phyloP scores from a whole-genome alignment of 768 basidiomycete species.

The Podaxis mareebaensis region DNA sequence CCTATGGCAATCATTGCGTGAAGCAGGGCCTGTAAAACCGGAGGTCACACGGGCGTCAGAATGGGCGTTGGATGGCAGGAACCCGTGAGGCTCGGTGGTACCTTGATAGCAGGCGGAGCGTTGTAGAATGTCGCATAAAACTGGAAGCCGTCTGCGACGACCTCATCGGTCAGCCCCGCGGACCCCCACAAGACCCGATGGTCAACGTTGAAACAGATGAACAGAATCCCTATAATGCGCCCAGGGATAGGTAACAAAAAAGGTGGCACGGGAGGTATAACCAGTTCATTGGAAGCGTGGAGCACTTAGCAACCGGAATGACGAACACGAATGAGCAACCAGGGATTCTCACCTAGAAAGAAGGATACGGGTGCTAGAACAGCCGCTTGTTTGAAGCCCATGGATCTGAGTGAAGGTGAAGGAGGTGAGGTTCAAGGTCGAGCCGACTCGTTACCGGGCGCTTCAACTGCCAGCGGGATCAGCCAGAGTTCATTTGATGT shows the following conservation, averaged over 20 bases:
- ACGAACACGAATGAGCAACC: conserved; percentile 3
- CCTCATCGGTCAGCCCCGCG: conserved; percentile 55
- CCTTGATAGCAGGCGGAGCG: conserved; percentile 93
- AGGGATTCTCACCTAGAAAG: conserved; percentile 67
- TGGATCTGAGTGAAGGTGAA: conserved; percentile 29
- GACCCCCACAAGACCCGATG: conserved; percentile 74
- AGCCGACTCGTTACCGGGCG: conserved; percentile 3
- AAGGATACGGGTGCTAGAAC: conserved; percentile 87
- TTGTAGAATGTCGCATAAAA: conserved; percentile 94
- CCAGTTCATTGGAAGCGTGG: conserved; percentile 15
- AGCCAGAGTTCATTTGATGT: background rate
- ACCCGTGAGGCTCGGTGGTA: conserved; percentile 29
- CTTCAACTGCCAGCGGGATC: background rate
- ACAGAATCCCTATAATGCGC: conserved; percentile 60
- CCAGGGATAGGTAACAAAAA: background rate
- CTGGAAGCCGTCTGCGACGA: conserved; percentile 75
- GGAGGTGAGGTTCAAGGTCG: conserved; percentile 11
- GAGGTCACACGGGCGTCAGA: conserved; percentile 1
- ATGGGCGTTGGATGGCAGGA: background rate
- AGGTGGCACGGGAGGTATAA: background rate
- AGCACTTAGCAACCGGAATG: conserved; percentile 11
- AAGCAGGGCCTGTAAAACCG: conserved; percentile 64
- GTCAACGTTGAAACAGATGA: conserved; percentile 88
- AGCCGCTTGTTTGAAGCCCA: conserved; percentile 92
- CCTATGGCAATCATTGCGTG: conserved; percentile 85